Evolutionary conservation across 768 basidiomycete genomes (phyloP).

Genomic region (Mycena polygramma): DNA sequence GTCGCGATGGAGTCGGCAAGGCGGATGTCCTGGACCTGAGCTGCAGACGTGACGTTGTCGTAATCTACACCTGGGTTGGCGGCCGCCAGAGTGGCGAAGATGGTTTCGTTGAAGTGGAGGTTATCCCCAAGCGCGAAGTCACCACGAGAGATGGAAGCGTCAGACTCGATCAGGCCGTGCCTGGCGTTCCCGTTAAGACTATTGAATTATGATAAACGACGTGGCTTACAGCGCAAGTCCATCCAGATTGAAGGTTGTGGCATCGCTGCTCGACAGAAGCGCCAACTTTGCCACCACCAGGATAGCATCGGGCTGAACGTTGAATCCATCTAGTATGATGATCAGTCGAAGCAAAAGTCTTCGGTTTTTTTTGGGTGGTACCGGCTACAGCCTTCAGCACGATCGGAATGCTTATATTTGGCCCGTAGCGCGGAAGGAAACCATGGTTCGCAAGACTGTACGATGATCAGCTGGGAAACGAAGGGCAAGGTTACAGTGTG

Average conservation of each 20-base stretch:
- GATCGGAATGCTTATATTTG: conserved; percentile 11
- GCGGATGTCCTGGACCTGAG: conserved; percentile 28
- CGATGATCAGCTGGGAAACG: background rate
- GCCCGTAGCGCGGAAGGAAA: conserved; percentile 19
- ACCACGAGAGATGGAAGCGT: conserved; percentile 2
- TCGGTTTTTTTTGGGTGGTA: too few relatives aligned
- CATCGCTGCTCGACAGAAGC: conserved; percentile 4
- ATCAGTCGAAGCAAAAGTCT: background rate
- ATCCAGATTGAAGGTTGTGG: background rate
- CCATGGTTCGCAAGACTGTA: conserved; percentile 24
- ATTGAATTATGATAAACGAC: background rate
- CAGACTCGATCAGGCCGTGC: background rate
- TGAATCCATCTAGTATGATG: conserved; percentile 9
- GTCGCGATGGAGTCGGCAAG: conserved; percentile 22
- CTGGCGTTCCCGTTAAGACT: background rate
- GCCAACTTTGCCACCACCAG: conserved; percentile 8
- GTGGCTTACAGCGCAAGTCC: background rate
- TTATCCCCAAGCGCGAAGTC: conserved; percentile 30
- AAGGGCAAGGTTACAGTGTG: too few relatives aligned
- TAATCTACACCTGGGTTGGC: conserved; percentile 35
- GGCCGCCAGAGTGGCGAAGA: conserved; percentile 30
- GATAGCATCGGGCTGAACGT: conserved; percentile 11
- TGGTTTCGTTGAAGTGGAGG: conserved; percentile 35
- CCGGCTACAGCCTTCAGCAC: background rate
- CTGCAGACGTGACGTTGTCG: conserved; percentile 32